Conservation (phyloP, 352 stramenopile species). For the Chrysophaeum taylorii region DNA sequence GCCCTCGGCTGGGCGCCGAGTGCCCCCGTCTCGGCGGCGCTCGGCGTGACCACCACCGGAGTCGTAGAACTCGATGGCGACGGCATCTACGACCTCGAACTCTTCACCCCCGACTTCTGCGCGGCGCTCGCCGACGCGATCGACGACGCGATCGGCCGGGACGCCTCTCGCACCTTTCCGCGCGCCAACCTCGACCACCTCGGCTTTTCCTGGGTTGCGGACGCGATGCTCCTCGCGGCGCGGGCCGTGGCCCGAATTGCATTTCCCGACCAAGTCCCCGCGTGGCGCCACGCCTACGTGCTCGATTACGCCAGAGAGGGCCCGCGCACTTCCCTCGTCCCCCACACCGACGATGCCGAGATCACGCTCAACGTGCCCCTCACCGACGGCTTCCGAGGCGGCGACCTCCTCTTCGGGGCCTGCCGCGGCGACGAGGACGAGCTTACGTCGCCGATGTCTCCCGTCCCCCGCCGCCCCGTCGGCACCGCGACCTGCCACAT, state of each 20-base stretch:
- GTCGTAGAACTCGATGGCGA: background rate
- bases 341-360: conserved; percentile 5
- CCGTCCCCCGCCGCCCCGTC: background rate
- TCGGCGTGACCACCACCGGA: background rate
- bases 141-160: too few relatives aligned
- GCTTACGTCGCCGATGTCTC: background rate
- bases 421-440: background rate
- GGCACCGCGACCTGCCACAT: background rate
- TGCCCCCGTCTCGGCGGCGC: background rate
- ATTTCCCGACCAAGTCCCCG: background rate
- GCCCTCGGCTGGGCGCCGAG: background rate
- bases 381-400: background rate
- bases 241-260: background rate
- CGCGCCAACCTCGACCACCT: conserved; percentile 7
- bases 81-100: background rate
- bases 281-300: conserved; percentile 7
- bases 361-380: conserved; percentile 3
- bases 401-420: conserved; percentile 1
- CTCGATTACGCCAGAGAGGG: background rate
- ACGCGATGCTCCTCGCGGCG: background rate
- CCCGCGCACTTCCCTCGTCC: background rate
- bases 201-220: background rate
- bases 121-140: background rate
- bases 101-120: background rate
- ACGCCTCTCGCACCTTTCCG: too few relatives aligned